Base-by-base conservation (phyloP, 208 protist genomes). In the Crithidia sp. region DNA sequence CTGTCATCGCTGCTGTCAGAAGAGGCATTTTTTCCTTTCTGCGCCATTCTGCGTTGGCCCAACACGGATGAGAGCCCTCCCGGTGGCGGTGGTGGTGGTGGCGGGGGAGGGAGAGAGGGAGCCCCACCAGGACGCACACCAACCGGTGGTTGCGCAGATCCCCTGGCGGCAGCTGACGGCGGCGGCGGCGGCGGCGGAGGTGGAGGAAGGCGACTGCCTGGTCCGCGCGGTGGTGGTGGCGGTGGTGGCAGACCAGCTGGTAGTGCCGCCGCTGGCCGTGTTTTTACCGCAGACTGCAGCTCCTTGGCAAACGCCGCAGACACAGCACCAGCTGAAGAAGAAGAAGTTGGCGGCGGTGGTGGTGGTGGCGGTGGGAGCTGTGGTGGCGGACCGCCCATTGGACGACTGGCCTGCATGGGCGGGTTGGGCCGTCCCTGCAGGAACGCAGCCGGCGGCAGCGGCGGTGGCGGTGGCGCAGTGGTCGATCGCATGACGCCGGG, bases 401-500 rank as follows among this genome's bases (percentile, higher is more conserved):
- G 40, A 56, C 50, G 36, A 9, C 37, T 67, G 45, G 40, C 28
- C 10, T 61, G 28, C 75, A 70, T 67, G 41, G 66, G 63, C 49
- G 57, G 61, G 54, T 64, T 65, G 17, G 59, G 19, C 56, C 19
- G 7, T 4, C 75, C 63, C 45, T 69, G 56, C n/a, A 76, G 63
- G 6, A 71, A 44, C 44, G 67, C 39, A 2, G 71, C 5, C 2
- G 54, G 73, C 12, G 66, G 65, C 56, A 67, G 74, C 44, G 79
- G 78, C n/a, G 79, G 81, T 12, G 79, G 84, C 43, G 75, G 77
- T 17, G 68, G 71, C 5, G 77, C 72, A 2, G 71, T 75, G 3
- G 66, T 77, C 13, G 60, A 71, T 14, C 28, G 62, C 47, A 63
- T 85, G 36, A 84, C 71, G 6, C 72, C 81, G 56, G 83, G 82